A percentile compares a stretch with the other conserved stretches of the same genome.
phyloP scores from a whole-genome alignment of 2,329 filamentous ascomycete genomes.

The Zymoseptoria ardabiliae region DNA sequence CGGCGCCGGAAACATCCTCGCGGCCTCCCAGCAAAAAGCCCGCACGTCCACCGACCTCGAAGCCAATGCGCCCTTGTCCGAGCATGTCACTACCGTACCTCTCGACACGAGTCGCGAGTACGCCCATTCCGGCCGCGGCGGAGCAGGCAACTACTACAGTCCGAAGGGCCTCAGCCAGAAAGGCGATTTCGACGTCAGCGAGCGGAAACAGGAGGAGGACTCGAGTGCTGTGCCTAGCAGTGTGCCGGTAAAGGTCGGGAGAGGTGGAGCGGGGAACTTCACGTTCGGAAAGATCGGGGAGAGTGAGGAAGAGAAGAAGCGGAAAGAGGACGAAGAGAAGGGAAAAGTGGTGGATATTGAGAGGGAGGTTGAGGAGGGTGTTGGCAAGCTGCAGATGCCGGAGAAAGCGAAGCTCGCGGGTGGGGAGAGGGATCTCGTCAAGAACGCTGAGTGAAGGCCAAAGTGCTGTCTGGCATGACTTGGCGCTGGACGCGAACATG shows the following conservation, averaged over 20 bases:
- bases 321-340: slow-evolving; percentile 23
- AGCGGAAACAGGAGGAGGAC: not conserved
- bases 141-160: slow-evolving; percentile 42
- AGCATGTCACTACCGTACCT: slow-evolving; percentile 4
- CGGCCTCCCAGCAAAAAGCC: slow-evolving; percentile 18
- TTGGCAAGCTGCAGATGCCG: slow-evolving; percentile 35
- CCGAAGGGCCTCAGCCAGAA: slow-evolving; percentile 33
- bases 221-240: too few species aligned
- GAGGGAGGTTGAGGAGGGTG: slow-evolving; percentile 33
- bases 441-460: not conserved
- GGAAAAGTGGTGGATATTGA: slow-evolving; percentile 23
- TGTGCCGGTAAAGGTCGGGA: slow-evolving; percentile 20
- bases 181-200: slow-evolving; percentile 30
- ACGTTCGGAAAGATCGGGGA: slow-evolving; percentile 30
- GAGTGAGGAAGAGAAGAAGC: slow-evolving; percentile 23
- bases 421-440: not conserved
- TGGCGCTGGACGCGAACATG: too few species aligned
- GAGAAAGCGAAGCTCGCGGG: slow-evolving; percentile 33
- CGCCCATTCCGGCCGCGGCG: slow-evolving; percentile 39
- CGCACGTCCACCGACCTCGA: slow-evolving; percentile 34
- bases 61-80: slow-evolving; percentile 26
- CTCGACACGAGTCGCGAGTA: slow-evolving; percentile 30
- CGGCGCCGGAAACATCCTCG: slow-evolving; percentile 40
- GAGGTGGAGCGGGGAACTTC: slow-evolving; percentile 44
- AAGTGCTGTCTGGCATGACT: too few species aligned